Percentiles rank a stretch among this genome's conserved stretches.
Evolutionary conservation across 306 rosid species (phyloP).

Genomic region (Quercus dentata): DNA sequence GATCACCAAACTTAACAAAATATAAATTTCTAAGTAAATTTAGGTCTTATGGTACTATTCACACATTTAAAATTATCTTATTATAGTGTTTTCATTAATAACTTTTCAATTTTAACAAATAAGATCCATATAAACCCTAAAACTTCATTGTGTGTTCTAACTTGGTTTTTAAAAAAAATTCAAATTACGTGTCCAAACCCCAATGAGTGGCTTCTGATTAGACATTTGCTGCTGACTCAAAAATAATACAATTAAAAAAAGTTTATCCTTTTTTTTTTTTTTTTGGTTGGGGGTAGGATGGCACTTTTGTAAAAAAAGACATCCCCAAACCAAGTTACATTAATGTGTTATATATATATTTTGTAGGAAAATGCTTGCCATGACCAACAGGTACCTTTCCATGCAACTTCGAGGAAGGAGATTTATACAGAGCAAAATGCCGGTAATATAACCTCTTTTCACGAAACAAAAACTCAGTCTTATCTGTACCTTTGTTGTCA

Average conservation of each 20-base stretch:
- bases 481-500: conserved; percentile 27
- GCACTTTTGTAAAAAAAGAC: not conserved
- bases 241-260: not conserved
- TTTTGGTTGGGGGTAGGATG: too few species aligned
- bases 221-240: not conserved
- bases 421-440: not conserved
- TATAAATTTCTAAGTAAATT: too few species aligned
- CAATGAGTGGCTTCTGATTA: not conserved
- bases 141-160: too few species aligned
- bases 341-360: not conserved
- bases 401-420: conserved; percentile 68
- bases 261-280: accelerated
- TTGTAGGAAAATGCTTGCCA: conserved; percentile 15
- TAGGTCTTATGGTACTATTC: accelerated
- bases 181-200: not conserved
- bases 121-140: too few species aligned
- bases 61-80: too few species aligned
- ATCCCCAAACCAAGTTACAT: not conserved
- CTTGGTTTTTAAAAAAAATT: not conserved
- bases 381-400: conserved; percentile 34
- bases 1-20: too few species aligned
- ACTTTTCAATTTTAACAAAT: too few species aligned
- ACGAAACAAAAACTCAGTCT: conserved; percentile 5
- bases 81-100: too few species aligned
- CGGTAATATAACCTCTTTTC: not conserved